Evolutionary conservation across 345 rosid species (phyloP).

Genomic region (Populus ilicifolia): DNA sequence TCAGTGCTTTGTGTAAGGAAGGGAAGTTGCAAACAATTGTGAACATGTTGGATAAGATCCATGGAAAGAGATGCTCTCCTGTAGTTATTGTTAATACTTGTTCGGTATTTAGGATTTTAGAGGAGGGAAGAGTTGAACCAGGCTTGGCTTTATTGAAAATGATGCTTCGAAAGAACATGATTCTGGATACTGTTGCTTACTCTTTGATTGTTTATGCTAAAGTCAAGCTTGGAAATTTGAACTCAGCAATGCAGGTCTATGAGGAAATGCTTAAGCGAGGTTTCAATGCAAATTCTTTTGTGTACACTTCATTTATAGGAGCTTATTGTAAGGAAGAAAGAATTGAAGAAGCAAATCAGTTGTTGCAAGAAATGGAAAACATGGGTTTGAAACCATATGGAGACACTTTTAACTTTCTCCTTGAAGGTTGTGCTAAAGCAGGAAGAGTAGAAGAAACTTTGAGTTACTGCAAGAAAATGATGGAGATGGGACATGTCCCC

Average conservation of each 20-base stretch:
- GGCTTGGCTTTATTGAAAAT: constrained; percentile 56
- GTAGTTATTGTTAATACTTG: constrained; percentile 53
- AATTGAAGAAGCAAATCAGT: constrained; percentile 42
- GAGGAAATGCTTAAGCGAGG: constrained; percentile 78
- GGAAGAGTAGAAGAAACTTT: constrained; percentile 45
- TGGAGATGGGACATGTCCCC: constrained; percentile 45
- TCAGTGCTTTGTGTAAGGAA: constrained; percentile 63
- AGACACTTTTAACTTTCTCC: constrained; percentile 47
- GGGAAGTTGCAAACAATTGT: constrained; percentile 52
- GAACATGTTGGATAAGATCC: constrained; percentile 55
- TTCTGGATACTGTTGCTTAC: constrained; percentile 62
- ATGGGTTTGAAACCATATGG: constrained; percentile 50
- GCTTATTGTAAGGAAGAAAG: constrained; percentile 39
- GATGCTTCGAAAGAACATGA: constrained; percentile 64
- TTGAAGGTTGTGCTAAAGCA: constrained; percentile 49
- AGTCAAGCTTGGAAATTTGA: constrained; percentile 41
- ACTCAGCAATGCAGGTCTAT: constrained; percentile 42
- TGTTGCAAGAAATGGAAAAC: constrained; percentile 51
- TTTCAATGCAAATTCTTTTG: constrained; percentile 51
- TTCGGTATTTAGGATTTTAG: constrained; percentile 48
- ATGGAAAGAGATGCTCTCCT: constrained; percentile 67
- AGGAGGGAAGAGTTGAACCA: constrained; percentile 46
- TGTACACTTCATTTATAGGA: constrained; percentile 48
- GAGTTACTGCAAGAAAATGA: constrained; percentile 46
- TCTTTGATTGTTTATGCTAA: constrained; percentile 54